phyloP scores from a whole-genome alignment of 305 asterid species.

The Solanum hybrid region DNA sequence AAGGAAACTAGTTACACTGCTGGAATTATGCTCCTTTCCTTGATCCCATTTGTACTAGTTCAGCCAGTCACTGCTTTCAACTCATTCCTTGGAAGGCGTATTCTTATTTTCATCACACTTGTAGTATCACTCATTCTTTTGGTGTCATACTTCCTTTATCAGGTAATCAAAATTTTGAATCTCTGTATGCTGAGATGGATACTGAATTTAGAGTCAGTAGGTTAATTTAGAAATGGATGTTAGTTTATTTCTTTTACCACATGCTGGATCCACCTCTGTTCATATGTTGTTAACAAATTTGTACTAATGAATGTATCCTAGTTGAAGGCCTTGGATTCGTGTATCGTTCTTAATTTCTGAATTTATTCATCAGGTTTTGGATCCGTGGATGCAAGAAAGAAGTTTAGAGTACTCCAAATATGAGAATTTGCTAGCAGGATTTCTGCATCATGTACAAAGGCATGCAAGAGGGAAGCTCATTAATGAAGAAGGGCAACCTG shows the following conservation, averaged over 20 bases:
- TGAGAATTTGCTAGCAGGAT: conserved; percentile 37
- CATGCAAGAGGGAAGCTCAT: conserved; percentile 41
- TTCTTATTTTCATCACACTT: conserved; percentile 39
- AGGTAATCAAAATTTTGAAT: conserved; percentile 21
- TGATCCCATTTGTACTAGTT: conserved; percentile 46
- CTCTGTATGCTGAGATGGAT: background rate
- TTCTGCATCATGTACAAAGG: conserved; percentile 36
- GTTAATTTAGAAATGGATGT: background rate
- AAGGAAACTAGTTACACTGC: conserved; percentile 58
- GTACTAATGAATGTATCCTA: background rate
- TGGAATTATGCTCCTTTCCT: conserved; percentile 40
- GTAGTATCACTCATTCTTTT: conserved; percentile 30
- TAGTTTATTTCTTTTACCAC: background rate
- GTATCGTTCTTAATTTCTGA: background rate
- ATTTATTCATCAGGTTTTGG: conserved; percentile 15
- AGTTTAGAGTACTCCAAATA: conserved; percentile 44
- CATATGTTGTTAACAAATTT: background rate
- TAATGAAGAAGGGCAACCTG: conserved; percentile 38
- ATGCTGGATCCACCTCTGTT: background rate
- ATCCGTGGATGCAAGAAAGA: conserved; percentile 46
- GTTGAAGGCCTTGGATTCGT: background rate
- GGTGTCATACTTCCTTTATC: conserved; percentile 33
- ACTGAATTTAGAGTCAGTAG: background rate
- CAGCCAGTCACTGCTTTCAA: conserved; percentile 27
- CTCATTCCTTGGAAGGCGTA: conserved; percentile 22